These are phyloP conservation scores for Hylodesmum podocarpum DNA, from an alignment of 306 rosid genomes.

Conservation along the genomic window DNA sequence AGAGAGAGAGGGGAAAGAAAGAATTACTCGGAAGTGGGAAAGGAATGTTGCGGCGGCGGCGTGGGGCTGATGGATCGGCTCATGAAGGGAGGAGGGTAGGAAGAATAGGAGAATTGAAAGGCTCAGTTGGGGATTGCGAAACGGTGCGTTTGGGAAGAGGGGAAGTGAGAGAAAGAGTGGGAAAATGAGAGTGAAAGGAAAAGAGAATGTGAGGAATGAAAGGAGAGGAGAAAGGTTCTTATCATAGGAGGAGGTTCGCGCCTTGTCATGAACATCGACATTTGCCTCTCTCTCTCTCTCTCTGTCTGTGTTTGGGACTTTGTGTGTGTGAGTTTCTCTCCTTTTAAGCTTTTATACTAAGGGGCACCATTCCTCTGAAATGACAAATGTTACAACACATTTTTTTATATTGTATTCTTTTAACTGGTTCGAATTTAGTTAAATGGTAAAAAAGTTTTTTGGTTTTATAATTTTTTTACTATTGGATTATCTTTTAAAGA, in stretches of 20 bases:
- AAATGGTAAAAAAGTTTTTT: too few relatives aligned
- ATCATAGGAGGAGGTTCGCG: constrained; percentile 36
- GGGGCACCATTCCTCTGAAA: too few relatives aligned
- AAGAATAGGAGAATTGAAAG: not conserved
- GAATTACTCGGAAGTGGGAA: not conserved
- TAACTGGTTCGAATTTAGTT: too few relatives aligned
- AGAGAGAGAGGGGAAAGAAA: not conserved
- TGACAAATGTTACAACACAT: too few relatives aligned
- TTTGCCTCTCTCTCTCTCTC: too few relatives aligned
- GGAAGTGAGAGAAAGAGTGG: not conserved
- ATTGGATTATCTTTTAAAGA: too few relatives aligned
- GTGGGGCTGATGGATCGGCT: constrained; percentile 53
- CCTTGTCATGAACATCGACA: constrained; percentile 28
- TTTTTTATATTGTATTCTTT: too few relatives aligned
- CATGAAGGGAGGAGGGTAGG: not conserved
- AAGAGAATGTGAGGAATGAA: not conserved
- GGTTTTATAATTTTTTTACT: too few relatives aligned
- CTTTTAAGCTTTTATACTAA: not conserved
- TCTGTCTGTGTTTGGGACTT: not conserved
- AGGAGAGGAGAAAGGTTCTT: not conserved
- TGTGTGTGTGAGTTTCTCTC: too few relatives aligned
- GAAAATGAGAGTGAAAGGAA: not conserved
- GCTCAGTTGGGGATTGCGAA: not conserved
- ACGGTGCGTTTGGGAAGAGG: constrained; percentile 4
- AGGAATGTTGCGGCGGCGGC: constrained; percentile 15